phyloP scores from a whole-genome alignment of 257 asterid species.

The Solanum peruvianum region DNA sequence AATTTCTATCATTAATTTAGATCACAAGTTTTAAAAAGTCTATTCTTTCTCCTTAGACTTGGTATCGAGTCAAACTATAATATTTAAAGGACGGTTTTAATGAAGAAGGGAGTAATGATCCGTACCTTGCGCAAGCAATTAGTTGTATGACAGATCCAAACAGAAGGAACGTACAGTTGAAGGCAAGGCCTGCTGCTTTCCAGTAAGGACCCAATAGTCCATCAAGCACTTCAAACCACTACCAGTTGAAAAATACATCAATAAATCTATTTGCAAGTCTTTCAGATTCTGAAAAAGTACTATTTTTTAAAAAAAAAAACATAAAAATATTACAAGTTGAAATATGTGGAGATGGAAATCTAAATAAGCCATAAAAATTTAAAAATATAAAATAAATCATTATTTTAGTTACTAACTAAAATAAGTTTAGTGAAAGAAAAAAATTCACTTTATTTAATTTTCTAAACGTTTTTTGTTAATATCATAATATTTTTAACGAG shows the following conservation, averaged over 20 bases:
- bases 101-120: not conserved
- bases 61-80: no score
- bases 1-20: no score
- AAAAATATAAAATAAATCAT: no score
- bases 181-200: slow-evolving; percentile 88
- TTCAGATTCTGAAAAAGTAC: not conserved
- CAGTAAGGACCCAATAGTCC: slow-evolving; percentile 93
- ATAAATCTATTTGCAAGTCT: not conserved
- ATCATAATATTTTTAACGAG: no score
- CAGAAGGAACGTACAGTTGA: slow-evolving; percentile 90
- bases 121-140: slow-evolving; percentile 91
- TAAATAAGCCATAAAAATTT: no score
- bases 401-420: no score
- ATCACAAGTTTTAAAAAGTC: no score
- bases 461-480: no score
- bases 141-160: slow-evolving; percentile 97
- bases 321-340: not conserved
- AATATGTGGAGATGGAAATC: not conserved
- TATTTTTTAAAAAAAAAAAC: not conserved
- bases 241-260: not conserved
- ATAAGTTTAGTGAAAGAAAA: no score
- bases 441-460: fast-evolving
- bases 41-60: no score
- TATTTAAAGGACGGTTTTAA: not conserved
- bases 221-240: slow-evolving; percentile 98